phyloP scores from a whole-genome alignment of 148 eudicot genomes.

The Drosera capensis region DNA sequence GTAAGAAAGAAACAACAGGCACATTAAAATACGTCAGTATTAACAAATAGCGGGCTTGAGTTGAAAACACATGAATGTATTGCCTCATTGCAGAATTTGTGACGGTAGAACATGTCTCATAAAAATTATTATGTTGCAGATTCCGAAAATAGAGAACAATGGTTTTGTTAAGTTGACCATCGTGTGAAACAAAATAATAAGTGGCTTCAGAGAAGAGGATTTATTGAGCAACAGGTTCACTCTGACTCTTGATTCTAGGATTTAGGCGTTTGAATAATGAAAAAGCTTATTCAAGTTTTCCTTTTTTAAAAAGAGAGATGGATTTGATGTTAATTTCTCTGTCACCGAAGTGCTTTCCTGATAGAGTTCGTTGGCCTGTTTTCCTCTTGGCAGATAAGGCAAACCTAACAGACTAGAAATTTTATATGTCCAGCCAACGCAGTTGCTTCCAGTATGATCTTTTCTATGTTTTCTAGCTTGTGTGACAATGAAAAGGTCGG shows the following conservation, averaged over 20 bases:
- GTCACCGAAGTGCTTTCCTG: slow-evolving; percentile 58
- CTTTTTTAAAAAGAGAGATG: slow-evolving; percentile 52
- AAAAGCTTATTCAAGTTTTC: background rate
- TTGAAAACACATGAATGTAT: too few species aligned
- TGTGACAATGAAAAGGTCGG: too few species aligned
- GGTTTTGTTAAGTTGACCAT: slow-evolving; percentile 52
- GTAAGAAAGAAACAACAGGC: too few species aligned
- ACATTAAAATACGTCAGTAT: too few species aligned
- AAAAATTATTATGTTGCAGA: slow-evolving; percentile 26
- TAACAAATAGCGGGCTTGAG: too few species aligned
- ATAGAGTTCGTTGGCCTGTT: slow-evolving; percentile 75
- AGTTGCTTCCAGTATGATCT: slow-evolving; percentile 3
- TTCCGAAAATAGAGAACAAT: slow-evolving; percentile 31
- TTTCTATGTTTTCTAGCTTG: slow-evolving; percentile 32
- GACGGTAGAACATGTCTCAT: slow-evolving; percentile 1
- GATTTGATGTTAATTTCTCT: slow-evolving; percentile 86
- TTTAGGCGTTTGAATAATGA: too few species aligned
- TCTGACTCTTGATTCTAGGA: background rate
- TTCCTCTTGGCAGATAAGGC: slow-evolving; percentile 96
- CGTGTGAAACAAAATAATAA: slow-evolving; percentile 83
- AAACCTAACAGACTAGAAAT: background rate
- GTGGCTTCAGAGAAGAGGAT: slow-evolving; percentile 85
- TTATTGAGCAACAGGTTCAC: slow-evolving; percentile 75
- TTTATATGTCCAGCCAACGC: background rate
- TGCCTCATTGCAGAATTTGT: background rate